phyloP scores from a whole-genome alignment of 1,284 basidiomycete species.

The Sanghuangporus sanghuang region DNA sequence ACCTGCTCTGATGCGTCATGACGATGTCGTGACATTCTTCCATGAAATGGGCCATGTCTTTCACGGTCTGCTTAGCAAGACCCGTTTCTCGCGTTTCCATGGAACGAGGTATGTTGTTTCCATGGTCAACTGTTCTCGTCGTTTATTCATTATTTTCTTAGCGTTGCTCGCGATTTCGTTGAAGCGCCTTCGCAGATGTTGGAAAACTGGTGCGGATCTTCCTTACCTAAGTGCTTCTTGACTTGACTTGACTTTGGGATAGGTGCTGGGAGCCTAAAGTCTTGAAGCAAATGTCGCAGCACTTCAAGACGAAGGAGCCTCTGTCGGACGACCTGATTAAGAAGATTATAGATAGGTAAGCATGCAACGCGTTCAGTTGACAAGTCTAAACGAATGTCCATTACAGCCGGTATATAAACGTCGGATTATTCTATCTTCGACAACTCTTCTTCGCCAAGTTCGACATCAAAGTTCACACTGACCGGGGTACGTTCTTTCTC shows the following conservation, averaged over 20 bases:
- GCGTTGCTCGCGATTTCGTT: constrained; percentile 78
- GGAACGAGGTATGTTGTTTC: constrained; percentile 50
- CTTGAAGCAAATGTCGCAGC: constrained; percentile 70
- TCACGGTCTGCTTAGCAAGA: constrained; percentile 72
- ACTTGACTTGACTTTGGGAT: constrained; percentile 1
- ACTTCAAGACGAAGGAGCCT: constrained; percentile 68
- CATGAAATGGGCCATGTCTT: constrained; percentile 87
- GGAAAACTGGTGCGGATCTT: constrained; percentile 68
- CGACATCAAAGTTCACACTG: constrained; percentile 72
- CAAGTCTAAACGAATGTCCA: constrained; percentile 5
- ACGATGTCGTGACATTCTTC: constrained; percentile 78
- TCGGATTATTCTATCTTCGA: constrained; percentile 74
- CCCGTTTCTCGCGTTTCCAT: constrained; percentile 73
- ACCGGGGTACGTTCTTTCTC: constrained; percentile 42
- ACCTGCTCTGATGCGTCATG: constrained; percentile 79
- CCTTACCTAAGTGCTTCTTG: not conserved
- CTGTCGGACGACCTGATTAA: constrained; percentile 72
- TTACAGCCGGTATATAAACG: constrained; percentile 69
- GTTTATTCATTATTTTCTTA: constrained; percentile 23
- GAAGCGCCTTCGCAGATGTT: constrained; percentile 88
- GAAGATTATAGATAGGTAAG: constrained; percentile 71
- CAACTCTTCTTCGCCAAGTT: constrained; percentile 81
- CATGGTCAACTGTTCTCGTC: not conserved
- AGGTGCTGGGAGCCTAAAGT: constrained; percentile 79
- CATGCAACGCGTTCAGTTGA: not conserved